A percentile compares a stretch with the other conserved stretches of the same genome.
phyloP scores from a whole-genome alignment of 768 basidiomycete genomes.

The Leccinellum albellum region DNA sequence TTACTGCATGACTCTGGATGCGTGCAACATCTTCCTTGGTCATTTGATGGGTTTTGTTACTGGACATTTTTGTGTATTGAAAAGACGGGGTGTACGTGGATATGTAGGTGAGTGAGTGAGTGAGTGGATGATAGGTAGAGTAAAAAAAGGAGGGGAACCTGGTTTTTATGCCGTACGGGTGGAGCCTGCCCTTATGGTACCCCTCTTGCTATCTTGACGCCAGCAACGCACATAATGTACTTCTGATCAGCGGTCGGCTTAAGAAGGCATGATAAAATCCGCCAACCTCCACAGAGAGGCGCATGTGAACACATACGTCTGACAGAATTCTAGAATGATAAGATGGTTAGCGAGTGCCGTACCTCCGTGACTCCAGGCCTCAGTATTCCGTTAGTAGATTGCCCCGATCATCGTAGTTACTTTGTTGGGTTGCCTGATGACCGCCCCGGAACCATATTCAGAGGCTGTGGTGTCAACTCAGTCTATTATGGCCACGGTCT shows the following conservation, averaged over 20 bases:
- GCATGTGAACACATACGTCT: not conserved
- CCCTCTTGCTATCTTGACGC: not conserved
- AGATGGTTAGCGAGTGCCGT: not conserved
- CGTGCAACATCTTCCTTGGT: not conserved
- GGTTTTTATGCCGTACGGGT: constrained; percentile 1
- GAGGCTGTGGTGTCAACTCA: not conserved
- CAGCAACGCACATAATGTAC: not conserved
- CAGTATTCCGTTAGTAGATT: not conserved
- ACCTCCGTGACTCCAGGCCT: not conserved
- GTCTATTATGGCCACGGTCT: not conserved
- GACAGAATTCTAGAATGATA: not conserved
- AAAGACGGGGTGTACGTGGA: not conserved
- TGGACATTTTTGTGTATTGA: constrained; percentile 2
- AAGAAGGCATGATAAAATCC: not conserved
- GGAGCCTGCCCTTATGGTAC: not conserved
- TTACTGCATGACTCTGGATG: constrained; percentile 10
- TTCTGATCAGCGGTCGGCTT: not conserved
- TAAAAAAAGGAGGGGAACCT: not conserved
- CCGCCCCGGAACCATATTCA: not conserved
- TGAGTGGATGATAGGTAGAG: not conserved
- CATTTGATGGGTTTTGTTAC: no score
- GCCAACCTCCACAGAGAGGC: not conserved
- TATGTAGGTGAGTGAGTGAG: not conserved
- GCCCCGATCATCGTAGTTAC: not conserved
- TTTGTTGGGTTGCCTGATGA: not conserved